Evolutionary conservation across 2,329 filamentous ascomycete genomes (phyloP).

Genomic region (Pyrenophora tritici-repentis): DNA sequence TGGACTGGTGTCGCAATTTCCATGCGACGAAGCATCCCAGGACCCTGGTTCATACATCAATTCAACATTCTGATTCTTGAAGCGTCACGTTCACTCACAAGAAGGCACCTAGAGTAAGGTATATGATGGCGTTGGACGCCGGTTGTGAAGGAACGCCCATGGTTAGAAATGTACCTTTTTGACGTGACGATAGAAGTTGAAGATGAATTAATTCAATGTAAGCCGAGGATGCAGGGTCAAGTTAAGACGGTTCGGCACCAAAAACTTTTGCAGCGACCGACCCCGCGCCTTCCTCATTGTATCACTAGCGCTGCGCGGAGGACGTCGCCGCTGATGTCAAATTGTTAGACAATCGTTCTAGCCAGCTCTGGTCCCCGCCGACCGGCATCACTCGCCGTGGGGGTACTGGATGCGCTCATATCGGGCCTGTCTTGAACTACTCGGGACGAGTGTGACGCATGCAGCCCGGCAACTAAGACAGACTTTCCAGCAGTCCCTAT

Average conservation of each 20-base stretch:
- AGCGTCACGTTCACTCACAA: constrained; percentile 60
- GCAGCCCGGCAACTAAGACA: background rate
- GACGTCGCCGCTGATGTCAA: constrained; percentile 28
- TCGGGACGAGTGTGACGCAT: background rate
- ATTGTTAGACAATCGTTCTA: constrained; percentile 17
- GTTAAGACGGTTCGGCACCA: constrained; percentile 20
- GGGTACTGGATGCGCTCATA: constrained; percentile 2
- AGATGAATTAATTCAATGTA: constrained; percentile 2
- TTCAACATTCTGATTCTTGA: constrained; percentile 2
- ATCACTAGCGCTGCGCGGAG: constrained; percentile 29
- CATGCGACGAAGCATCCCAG: constrained; percentile 65
- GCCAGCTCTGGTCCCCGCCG: constrained; percentile 4
- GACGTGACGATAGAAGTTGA: constrained; percentile 7
- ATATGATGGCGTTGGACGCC: constrained; percentile 84
- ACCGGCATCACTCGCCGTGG: constrained; percentile 1
- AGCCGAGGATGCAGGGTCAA: constrained; percentile 11
- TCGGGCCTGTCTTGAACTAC: background rate
- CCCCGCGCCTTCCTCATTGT: constrained; percentile 29
- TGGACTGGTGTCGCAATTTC: constrained; percentile 65
- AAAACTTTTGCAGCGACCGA: constrained; percentile 30
- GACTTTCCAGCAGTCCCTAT: background rate
- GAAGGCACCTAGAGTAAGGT: constrained; percentile 77
- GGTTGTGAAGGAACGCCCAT: constrained; percentile 77
- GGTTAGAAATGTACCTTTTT: constrained; percentile 7
- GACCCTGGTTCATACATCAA: constrained; percentile 54